These are phyloP conservation scores for Ophiostoma himal-ulmi DNA, from an alignment of 2,329 filamentous ascomycete genomes.

Conservation along the genomic window DNA sequence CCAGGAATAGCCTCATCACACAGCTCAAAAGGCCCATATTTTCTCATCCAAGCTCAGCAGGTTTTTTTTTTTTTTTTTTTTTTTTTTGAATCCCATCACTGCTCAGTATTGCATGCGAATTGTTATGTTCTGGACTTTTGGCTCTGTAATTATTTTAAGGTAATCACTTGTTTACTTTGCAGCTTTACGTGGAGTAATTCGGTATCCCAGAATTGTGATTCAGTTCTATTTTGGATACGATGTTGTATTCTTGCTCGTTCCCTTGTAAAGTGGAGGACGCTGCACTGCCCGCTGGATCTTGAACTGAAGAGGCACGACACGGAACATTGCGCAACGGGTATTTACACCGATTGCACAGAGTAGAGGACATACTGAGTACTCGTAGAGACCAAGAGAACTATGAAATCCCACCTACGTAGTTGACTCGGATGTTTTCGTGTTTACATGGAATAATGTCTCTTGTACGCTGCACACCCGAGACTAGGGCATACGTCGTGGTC, in stretches of 20 bases:
- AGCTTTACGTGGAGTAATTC: neutral
- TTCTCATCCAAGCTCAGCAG: neutral
- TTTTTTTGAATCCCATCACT: neutral
- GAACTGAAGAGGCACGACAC: neutral
- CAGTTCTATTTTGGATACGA: slow-evolving; percentile 5
- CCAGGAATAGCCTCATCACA: neutral
- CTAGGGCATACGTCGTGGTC: neutral
- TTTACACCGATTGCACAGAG: neutral
- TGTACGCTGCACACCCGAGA: neutral
- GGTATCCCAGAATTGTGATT: neutral
- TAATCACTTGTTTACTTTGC: neutral
- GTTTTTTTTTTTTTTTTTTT: slow-evolving; percentile 9
- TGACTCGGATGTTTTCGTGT: neutral
- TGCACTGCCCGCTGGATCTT: neutral
- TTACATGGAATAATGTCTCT: neutral
- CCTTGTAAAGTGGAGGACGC: neutral
- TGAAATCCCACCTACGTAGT: neutral
- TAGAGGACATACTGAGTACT: too few relatives aligned
- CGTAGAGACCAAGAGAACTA: neutral
- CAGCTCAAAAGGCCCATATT: neutral
- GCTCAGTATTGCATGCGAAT: slow-evolving; percentile 5
- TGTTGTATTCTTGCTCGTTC: slow-evolving; percentile 1
- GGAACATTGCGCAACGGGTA: neutral
- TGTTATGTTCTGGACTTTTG: neutral
- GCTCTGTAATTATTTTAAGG: neutral